Evolutionary conservation across 192 early-diverging fungal species (phyloP).

Genomic region (Phycomyces blakesleeanus): DNA sequence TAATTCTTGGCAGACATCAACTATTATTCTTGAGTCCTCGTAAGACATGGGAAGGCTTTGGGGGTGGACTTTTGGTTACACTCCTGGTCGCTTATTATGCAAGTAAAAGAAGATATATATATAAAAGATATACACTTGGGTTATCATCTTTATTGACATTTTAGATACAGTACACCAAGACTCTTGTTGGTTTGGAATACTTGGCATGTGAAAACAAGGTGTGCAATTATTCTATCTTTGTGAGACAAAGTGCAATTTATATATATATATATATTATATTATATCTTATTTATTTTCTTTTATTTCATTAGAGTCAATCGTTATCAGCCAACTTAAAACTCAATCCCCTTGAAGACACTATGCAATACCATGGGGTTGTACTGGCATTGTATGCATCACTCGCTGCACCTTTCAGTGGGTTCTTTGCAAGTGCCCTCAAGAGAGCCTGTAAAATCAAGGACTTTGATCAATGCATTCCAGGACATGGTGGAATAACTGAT

Average conservation of each 20-base stretch:
- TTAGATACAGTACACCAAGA: background rate
- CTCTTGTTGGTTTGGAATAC: background rate
- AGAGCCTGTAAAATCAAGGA: constrained; percentile 97
- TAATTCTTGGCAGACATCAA: constrained; percentile 6
- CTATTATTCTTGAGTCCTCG: constrained; percentile 14
- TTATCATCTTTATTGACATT: no score
- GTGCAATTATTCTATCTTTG: constrained; percentile 44
- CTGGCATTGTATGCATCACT: constrained; percentile 90
- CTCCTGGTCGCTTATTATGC: constrained; percentile 8
- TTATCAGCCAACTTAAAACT: no score
- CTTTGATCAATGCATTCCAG: constrained; percentile 94
- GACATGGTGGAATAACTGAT: constrained; percentile 96
- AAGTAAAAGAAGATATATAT: no score
- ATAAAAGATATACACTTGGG: no score
- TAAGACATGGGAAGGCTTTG: constrained; percentile 29
- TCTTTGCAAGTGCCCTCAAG: constrained; percentile 96
- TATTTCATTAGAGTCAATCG: background rate
- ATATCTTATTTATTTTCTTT: constrained; percentile 31
- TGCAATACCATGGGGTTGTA: constrained; percentile 85
- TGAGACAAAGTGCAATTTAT: constrained; percentile 53
- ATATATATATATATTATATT: no score
- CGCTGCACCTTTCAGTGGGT: constrained; percentile 97
- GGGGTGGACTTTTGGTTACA: constrained; percentile 16
- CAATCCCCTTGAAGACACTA: background rate
- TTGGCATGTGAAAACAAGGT: background rate